Evolutionary conservation across 163 green algal species (phyloP).

Genomic region (Prototheca wickerhamii): DNA sequence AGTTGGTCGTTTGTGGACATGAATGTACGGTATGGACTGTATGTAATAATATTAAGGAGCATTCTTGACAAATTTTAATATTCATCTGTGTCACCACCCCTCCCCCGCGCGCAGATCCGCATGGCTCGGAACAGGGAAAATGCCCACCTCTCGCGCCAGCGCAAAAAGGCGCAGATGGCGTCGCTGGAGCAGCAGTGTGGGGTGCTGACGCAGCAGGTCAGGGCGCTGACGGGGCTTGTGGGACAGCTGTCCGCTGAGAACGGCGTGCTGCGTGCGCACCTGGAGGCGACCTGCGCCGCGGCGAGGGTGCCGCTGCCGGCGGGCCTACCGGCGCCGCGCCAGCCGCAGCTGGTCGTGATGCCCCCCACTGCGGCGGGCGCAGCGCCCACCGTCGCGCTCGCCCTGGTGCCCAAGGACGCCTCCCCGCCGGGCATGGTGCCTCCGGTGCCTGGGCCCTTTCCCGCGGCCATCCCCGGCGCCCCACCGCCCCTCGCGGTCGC

Average conservation of each 20-base stretch:
- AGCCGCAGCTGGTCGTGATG: constrained; percentile 12
- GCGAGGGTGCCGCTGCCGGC: constrained; percentile 2
- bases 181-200: constrained; percentile 15
- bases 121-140: constrained; percentile 35
- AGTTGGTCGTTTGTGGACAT: too few species aligned
- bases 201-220: constrained; percentile 7
- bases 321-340: constrained; percentile 10
- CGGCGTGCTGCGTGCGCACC: constrained; percentile 14
- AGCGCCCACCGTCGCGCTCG: not conserved
- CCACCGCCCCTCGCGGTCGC: too few species aligned
- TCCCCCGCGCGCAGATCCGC: constrained; percentile 7
- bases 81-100: not conserved
- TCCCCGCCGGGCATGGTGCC: not conserved
- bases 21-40: too few species aligned
- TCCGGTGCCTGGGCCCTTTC: not conserved
- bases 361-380: not conserved
- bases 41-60: too few species aligned
- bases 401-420: not conserved
- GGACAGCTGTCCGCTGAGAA: constrained; percentile 22
- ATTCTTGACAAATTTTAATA: too few species aligned
- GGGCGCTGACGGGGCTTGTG: constrained; percentile 13
- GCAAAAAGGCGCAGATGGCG: constrained; percentile 29
- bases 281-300: constrained; percentile 16
- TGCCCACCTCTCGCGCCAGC: constrained; percentile 23
- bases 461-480: not conserved